Evolutionary conservation across 1,284 basidiomycete species (phyloP).

Genomic region (Apiotrichum porosum): DNA sequence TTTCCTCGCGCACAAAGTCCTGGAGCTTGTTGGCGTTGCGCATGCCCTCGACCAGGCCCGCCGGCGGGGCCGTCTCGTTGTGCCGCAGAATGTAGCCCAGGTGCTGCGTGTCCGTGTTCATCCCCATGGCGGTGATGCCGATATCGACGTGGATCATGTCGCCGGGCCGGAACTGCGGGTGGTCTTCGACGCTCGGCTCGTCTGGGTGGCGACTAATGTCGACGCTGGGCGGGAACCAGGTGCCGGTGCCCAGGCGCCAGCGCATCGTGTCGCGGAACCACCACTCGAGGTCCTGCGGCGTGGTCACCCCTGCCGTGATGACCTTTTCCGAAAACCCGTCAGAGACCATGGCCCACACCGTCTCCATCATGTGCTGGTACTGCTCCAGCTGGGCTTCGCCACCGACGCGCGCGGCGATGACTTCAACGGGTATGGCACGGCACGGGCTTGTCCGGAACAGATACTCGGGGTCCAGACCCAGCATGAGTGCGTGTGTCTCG

Average conservation of each 20-base stretch:
- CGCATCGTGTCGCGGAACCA: slow-evolving; percentile 57
- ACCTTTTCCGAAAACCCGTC: slow-evolving; percentile 54
- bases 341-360: slow-evolving; percentile 55
- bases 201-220: slow-evolving; percentile 48
- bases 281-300: slow-evolving; percentile 55
- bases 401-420: slow-evolving; percentile 51
- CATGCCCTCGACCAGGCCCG: slow-evolving; percentile 49
- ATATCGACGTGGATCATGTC: slow-evolving; percentile 58
- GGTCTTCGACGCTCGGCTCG: slow-evolving; percentile 9
- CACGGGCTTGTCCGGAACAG: slow-evolving; percentile 48
- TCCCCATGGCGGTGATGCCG: slow-evolving; percentile 55
- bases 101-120: slow-evolving; percentile 59
- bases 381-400: slow-evolving; percentile 48
- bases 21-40: slow-evolving; percentile 55
- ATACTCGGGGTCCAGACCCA: slow-evolving; percentile 51
- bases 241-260: slow-evolving; percentile 34
- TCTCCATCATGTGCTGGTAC: slow-evolving; percentile 54
- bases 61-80: slow-evolving; percentile 50
- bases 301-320: slow-evolving; percentile 52
- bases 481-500: slow-evolving; percentile 49
- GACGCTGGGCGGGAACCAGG: slow-evolving; percentile 51
- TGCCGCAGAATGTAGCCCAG: slow-evolving; percentile 56
- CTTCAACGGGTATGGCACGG: slow-evolving; percentile 55
- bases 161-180: slow-evolving; percentile 26
- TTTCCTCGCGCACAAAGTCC: slow-evolving; percentile 52